Percentiles rank a stretch among this genome's conserved stretches.
phyloP scores from a whole-genome alignment of 2,329 filamentous ascomycete species.

The Calonectria pseudoturangicola region DNA sequence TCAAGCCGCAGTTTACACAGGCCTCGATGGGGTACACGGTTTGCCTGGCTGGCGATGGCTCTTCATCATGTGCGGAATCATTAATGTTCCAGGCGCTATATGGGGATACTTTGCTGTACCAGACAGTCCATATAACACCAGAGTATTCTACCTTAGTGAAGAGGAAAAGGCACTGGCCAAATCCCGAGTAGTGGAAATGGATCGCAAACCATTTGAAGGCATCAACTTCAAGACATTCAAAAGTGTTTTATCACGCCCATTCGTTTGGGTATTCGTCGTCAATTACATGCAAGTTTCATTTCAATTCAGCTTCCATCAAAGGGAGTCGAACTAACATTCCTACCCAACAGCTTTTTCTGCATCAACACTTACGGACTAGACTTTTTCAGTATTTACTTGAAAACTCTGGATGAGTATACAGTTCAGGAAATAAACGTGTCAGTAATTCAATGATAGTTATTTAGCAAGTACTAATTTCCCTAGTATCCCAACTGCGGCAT shows the following conservation, averaged over 20 bases:
- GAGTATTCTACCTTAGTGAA: slow-evolving; percentile 14
- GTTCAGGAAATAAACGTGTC: slow-evolving; percentile 24
- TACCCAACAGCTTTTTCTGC: slow-evolving; percentile 5
- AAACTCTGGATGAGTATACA: neutral
- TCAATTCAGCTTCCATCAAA: neutral
- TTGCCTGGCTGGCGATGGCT: slow-evolving; percentile 24
- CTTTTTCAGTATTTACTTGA: slow-evolving; percentile 19
- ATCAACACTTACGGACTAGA: slow-evolving; percentile 6
- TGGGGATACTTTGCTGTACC: slow-evolving; percentile 28
- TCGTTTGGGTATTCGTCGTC: slow-evolving; percentile 20
- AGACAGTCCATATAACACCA: slow-evolving; percentile 19
- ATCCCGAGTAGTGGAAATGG: neutral
- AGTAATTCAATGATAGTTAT: neutral
- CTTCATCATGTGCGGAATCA: slow-evolving; percentile 17
- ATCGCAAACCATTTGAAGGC: slow-evolving; percentile 11
- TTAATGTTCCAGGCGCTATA: slow-evolving; percentile 12
- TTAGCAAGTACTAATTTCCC: neutral
- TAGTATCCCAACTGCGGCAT: slow-evolving; percentile 17
- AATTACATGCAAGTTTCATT: slow-evolving; percentile 1
- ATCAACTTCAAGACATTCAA: slow-evolving; percentile 11
- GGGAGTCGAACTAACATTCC: neutral
- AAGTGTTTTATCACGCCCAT: slow-evolving; percentile 1
- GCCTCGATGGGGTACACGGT: slow-evolving; percentile 11
- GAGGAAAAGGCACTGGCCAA: slow-evolving; percentile 16
- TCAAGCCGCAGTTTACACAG: slow-evolving; percentile 18